Percentiles rank a stretch among this genome's conserved stretches.
phyloP scores from a whole-genome alignment of 148 eudicot genomes.

The Talinum fruticosum region DNA sequence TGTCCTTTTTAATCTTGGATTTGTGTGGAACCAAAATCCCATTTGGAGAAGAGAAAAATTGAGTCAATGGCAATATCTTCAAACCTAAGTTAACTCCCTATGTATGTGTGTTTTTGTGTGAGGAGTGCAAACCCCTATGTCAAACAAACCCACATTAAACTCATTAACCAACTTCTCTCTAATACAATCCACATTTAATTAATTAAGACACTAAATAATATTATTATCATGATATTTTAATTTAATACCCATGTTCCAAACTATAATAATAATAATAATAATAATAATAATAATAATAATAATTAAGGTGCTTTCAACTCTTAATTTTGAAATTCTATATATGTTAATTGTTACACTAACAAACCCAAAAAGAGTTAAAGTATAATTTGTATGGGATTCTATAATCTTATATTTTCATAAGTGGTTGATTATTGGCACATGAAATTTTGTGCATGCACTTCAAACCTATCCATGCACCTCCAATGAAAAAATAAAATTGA shows the following conservation, averaged over 20 bases:
- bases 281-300: too few species aligned
- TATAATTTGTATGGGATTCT: not conserved
- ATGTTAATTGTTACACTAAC: not conserved
- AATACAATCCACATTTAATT: slow-evolving; percentile 6
- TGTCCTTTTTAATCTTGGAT: slow-evolving; percentile 21
- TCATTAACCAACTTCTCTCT: slow-evolving; percentile 19
- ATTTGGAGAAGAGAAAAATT: not conserved
- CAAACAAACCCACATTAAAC: slow-evolving; percentile 21
- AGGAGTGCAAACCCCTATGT: slow-evolving; percentile 14
- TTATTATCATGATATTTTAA: too few species aligned
- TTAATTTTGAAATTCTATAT: too few species aligned
- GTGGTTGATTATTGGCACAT: not conserved
- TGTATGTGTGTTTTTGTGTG: not conserved
- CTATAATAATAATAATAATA: too few species aligned
- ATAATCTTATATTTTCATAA: slow-evolving; percentile 5
- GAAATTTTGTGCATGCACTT: slow-evolving; percentile 9
- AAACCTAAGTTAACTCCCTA: slow-evolving; percentile 20
- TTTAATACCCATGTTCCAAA: too few species aligned
- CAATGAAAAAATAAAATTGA: not conserved
- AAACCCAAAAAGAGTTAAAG: not conserved
- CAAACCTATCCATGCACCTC: not conserved
- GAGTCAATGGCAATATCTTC: slow-evolving; percentile 25
- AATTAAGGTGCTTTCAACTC: too few species aligned
- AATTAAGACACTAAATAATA: not conserved
- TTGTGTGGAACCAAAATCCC: slow-evolving; percentile 13